Evolutionary conservation across 495 filamentous ascomycete species (phyloP).

Genomic region (Diplogelasinospora grovesii): DNA sequence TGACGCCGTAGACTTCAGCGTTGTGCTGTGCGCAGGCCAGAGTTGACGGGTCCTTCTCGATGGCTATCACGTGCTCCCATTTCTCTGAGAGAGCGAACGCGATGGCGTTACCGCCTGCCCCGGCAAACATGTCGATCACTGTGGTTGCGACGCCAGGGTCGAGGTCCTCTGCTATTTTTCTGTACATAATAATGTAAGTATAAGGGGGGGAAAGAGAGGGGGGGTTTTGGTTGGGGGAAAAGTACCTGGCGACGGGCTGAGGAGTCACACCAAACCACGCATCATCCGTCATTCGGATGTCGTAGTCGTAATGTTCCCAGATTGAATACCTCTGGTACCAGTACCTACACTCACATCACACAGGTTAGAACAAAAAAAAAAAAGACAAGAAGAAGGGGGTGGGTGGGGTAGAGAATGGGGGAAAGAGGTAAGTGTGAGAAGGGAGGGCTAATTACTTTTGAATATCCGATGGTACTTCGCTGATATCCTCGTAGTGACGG

Average conservation of each 20-base stretch:
- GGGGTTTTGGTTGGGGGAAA: neutral
- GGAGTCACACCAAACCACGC: slow-evolving; percentile 97
- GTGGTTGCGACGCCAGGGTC: slow-evolving; percentile 36
- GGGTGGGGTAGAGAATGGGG: neutral
- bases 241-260: slow-evolving; percentile 83
- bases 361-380: no score
- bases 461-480: slow-evolving; percentile 65
- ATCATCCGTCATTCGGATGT: slow-evolving; percentile 82
- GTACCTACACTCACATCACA: slow-evolving; percentile 67
- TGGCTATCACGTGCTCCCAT: slow-evolving; percentile 77
- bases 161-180: slow-evolving; percentile 74
- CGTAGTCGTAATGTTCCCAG: slow-evolving; percentile 75
- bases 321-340: slow-evolving; percentile 80
- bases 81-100: slow-evolving; percentile 73
- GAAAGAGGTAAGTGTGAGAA: neutral
- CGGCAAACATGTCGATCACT: slow-evolving; percentile 84
- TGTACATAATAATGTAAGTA: slow-evolving; percentile 28
- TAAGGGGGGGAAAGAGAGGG: slow-evolving; percentile 3
- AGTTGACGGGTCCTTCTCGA: slow-evolving; percentile 72
- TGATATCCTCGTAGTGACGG: slow-evolving; percentile 57
- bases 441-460: slow-evolving; percentile 54
- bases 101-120: slow-evolving; percentile 92
- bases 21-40: slow-evolving; percentile 89
- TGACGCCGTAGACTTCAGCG: slow-evolving; percentile 78
- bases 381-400: no score